These are phyloP conservation scores for Gentiana macrophylla DNA, from an alignment of 257 asterid species.

Conservation along the genomic window DNA sequence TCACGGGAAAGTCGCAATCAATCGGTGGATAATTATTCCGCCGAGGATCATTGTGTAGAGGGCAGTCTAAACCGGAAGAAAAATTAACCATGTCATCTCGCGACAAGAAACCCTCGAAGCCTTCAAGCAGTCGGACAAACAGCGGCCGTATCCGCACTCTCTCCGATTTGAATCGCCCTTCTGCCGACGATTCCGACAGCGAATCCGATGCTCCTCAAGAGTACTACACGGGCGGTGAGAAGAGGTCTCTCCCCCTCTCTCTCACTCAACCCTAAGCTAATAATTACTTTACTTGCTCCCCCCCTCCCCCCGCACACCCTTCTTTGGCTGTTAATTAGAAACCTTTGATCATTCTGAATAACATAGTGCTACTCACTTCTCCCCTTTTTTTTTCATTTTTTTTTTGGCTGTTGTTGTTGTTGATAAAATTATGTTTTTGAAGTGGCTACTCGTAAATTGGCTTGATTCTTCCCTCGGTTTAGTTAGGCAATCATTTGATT, in stretches of 20 bases:
- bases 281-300: not conserved
- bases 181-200: slow-evolving; percentile 62
- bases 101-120: slow-evolving; percentile 54
- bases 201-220: slow-evolving; percentile 83
- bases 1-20: no score
- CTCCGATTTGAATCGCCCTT: slow-evolving; percentile 83
- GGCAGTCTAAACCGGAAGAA: not conserved
- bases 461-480: no score
- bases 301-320: not conserved
- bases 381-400: no score
- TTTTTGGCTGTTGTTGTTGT: no score
- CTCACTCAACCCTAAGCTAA: not conserved
- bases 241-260: slow-evolving; percentile 37
- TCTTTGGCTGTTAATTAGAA: no score
- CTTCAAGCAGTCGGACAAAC: slow-evolving; percentile 40
- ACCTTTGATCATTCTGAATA: no score
- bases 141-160: slow-evolving; percentile 83
- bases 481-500: no score
- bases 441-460: no score
- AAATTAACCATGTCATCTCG: slow-evolving; percentile 48
- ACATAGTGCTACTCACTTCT: no score
- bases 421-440: no score
- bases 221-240: slow-evolving; percentile 93
- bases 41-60: no score
- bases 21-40: no score